Evolutionary conservation across 164 flowering plant species (phyloP).

Genomic region (Cinnamomum chago): DNA sequence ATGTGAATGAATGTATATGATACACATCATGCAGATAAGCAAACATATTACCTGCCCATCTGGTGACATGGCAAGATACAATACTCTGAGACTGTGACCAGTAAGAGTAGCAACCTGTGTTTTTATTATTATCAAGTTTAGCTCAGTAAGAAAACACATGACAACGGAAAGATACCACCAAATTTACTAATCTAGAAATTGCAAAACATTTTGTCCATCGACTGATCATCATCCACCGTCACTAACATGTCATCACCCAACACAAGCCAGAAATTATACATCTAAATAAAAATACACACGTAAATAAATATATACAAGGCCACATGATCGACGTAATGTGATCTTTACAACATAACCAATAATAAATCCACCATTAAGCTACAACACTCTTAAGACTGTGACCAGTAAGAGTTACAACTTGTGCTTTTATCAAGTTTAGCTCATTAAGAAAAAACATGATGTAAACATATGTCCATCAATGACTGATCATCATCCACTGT

Average conservation of each 20-base stretch:
- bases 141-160: not conserved
- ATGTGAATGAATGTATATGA: not conserved
- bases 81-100: slow-evolving; percentile 87
- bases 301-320: too few species aligned
- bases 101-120: slow-evolving; percentile 91
- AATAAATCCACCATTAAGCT: slow-evolving; percentile 34
- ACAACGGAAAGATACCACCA: not conserved
- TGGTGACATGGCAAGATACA: slow-evolving; percentile 92
- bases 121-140: slow-evolving; percentile 1
- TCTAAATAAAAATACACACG: too few species aligned
- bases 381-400: slow-evolving; percentile 83
- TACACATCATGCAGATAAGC: too few species aligned
- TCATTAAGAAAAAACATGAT: not conserved
- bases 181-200: too few species aligned
- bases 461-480: not conserved
- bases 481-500: too few species aligned
- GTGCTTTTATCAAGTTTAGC: slow-evolving; percentile 9
- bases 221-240: too few species aligned
- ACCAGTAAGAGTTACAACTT: slow-evolving; percentile 97
- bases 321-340: too few species aligned
- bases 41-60: slow-evolving; percentile 79
- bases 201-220: too few species aligned
- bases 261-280: too few species aligned
- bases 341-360: too few species aligned
- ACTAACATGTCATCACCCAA: too few species aligned